Evolutionary conservation across 2,329 filamentous ascomycete genomes (phyloP).

Genomic region (Sporothrix schenckii): DNA sequence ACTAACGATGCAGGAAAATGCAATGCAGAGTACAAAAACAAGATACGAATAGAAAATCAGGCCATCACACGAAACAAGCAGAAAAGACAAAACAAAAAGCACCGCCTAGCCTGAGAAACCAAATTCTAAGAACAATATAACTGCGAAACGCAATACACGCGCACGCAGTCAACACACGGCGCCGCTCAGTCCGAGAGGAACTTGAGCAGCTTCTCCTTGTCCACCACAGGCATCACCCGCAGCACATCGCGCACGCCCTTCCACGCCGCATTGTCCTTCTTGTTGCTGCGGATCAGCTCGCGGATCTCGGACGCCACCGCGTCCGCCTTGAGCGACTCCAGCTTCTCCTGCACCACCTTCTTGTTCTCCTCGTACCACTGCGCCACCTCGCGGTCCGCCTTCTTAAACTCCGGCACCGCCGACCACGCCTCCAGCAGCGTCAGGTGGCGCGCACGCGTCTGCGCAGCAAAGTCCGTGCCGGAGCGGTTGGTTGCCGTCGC

Average conservation of each 20-base stretch:
- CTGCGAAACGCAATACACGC: background rate
- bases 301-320: conserved; percentile 64
- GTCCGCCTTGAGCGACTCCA: conserved; percentile 80
- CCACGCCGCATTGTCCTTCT: conserved; percentile 72
- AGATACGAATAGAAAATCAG: too few relatives aligned
- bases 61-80: too few relatives aligned
- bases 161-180: background rate
- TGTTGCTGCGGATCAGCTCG: conserved; percentile 68
- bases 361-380: conserved; percentile 97
- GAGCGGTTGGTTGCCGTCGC: conserved; percentile 41
- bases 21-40: conserved; percentile 1
- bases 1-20: background rate
- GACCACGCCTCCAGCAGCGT: conserved; percentile 82
- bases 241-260: conserved; percentile 86
- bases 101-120: conserved; percentile 7
- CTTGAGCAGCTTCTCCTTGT: conserved; percentile 80
- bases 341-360: conserved; percentile 78
- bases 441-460: conserved; percentile 67
- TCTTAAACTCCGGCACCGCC: conserved; percentile 73
- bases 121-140: background rate
- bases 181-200: conserved; percentile 46
- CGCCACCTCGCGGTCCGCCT: conserved; percentile 79
- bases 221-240: conserved; percentile 81
- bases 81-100: background rate
- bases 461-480: conserved; percentile 44